Conservation (phyloP, 2,329 filamentous ascomycete genomes). For the Calonectria hawksworthii region DNA sequence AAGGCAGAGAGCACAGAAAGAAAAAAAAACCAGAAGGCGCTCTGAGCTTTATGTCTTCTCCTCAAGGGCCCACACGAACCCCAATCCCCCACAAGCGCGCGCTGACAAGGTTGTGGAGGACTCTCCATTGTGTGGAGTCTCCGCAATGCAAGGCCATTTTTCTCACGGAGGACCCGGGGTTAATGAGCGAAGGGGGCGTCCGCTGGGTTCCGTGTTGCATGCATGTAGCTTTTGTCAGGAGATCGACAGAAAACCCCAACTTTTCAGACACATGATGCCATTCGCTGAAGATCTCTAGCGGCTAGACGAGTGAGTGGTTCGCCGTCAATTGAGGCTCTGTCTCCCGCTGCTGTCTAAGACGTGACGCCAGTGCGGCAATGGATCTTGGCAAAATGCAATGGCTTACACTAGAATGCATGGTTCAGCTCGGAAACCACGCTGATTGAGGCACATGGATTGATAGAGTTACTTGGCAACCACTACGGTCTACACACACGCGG, state of each 20-base stretch:
- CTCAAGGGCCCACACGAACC: not conserved
- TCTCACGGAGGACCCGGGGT: slow-evolving; percentile 1
- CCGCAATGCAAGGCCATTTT: not conserved
- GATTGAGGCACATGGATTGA: not conserved
- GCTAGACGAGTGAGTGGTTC: too few species aligned
- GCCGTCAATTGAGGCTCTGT: not conserved
- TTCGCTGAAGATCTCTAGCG: not conserved
- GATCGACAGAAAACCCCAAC: not conserved
- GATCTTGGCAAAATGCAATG: not conserved
- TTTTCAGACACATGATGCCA: not conserved
- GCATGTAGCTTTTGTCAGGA: not conserved
- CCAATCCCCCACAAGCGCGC: not conserved
- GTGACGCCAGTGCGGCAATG: not conserved
- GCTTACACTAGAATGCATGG: not conserved
- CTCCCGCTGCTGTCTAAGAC: not conserved
- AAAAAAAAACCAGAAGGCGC: not conserved
- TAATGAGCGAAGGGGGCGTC: not conserved
- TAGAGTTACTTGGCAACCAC: not conserved
- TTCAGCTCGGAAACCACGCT: not conserved
- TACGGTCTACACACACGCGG: not conserved
- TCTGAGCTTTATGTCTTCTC: not conserved
- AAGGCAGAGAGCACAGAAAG: not conserved
- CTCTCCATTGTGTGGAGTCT: not conserved
- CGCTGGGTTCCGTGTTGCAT: not conserved
- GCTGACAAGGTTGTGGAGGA: not conserved